phyloP scores from a whole-genome alignment of 495 filamentous ascomycete species.

The Aspergillus incahuasiensis region DNA sequence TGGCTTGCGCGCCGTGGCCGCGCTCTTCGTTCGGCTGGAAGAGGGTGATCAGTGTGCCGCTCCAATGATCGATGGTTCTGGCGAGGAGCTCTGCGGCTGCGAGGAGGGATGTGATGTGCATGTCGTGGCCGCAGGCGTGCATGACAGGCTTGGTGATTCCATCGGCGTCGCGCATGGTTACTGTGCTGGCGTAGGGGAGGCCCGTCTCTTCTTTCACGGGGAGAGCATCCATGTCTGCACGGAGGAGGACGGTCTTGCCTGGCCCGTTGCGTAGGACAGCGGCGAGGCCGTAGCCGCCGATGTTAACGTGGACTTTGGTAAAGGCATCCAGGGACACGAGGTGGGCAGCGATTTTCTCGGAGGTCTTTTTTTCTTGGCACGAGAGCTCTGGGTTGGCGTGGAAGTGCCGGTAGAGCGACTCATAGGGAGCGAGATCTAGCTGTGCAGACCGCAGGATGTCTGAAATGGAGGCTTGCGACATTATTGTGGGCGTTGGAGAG shows the following conservation, averaged over 20 bases:
- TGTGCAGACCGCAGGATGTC: neutral
- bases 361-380: conserved; percentile 45
- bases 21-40: conserved; percentile 55
- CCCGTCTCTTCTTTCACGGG: conserved; percentile 49
- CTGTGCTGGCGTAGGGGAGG: conserved; percentile 44
- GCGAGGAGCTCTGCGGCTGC: conserved; percentile 43
- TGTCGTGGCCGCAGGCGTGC: conserved; percentile 56
- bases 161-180: conserved; percentile 38
- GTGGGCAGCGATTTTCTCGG: conserved; percentile 36
- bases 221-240: conserved; percentile 53
- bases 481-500: neutral
- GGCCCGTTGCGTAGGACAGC: conserved; percentile 43
- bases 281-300: conserved; percentile 47
- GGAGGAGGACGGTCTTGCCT: conserved; percentile 47
- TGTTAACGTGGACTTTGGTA: conserved; percentile 39
- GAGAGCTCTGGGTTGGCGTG: conserved; percentile 57
- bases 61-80: conserved; percentile 32
- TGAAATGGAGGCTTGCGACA: neutral
- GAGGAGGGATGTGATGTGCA: conserved; percentile 52
- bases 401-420: conserved; percentile 51
- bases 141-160: conserved; percentile 46
- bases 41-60: conserved; percentile 48
- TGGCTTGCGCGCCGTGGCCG: conserved; percentile 47
- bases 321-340: conserved; percentile 26
- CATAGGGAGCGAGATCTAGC: conserved; percentile 37